Evolutionary conservation across 208 protist species (phyloP).

Genomic region (Leishmania aethiopica): DNA sequence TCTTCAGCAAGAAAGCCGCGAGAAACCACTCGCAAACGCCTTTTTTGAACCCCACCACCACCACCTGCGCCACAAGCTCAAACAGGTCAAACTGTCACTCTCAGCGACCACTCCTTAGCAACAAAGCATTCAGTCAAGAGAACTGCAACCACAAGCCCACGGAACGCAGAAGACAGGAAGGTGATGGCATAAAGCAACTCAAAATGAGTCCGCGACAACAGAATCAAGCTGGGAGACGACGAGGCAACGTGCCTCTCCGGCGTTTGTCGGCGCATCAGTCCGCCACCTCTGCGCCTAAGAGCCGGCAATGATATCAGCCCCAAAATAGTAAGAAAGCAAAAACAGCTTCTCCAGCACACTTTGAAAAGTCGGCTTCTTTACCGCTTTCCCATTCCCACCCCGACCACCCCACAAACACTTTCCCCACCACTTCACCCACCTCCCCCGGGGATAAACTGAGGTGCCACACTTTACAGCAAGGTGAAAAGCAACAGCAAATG

Average conservation of each 20-base stretch:
- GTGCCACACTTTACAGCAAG: too few relatives aligned
- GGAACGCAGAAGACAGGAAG: background rate
- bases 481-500: too few relatives aligned
- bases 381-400: too few relatives aligned
- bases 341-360: too few relatives aligned
- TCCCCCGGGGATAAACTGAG: too few relatives aligned
- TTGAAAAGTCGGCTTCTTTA: too few relatives aligned
- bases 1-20: background rate
- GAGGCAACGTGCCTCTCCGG: background rate
- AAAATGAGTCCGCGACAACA: background rate
- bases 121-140: background rate
- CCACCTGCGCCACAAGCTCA: background rate
- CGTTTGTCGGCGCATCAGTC: background rate
- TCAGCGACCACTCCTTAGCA: background rate
- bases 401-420: too few relatives aligned
- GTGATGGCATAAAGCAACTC: background rate
- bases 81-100: background rate
- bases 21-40: background rate
- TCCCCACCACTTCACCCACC: too few relatives aligned
- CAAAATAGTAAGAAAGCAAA: too few relatives aligned
- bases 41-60: background rate
- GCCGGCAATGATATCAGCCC: too few relatives aligned
- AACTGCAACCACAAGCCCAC: background rate
- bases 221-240: background rate
- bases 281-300: too few relatives aligned